Conservation (phyloP, 176 grass and related monocot genomes). For the Oryza meyeriana region DNA sequence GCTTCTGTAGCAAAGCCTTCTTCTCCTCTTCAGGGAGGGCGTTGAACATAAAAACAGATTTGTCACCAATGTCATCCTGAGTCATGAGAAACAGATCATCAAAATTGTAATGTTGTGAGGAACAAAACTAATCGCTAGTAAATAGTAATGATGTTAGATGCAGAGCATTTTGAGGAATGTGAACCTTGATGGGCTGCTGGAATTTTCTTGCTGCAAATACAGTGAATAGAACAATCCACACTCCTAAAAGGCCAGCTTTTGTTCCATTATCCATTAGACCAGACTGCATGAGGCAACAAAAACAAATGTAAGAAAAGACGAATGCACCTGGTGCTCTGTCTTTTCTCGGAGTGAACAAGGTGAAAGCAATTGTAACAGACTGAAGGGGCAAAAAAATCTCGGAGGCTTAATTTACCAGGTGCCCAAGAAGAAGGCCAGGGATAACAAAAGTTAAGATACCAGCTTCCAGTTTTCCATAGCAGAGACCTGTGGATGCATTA, state of each 20-base stretch:
- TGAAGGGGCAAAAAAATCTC: not conserved
- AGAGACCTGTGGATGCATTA: constrained; percentile 50
- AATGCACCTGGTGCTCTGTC: too few relatives aligned
- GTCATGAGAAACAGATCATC: not conserved
- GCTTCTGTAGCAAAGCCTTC: constrained; percentile 74
- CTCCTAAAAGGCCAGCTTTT: constrained; percentile 57
- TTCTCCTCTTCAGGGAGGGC: constrained; percentile 80
- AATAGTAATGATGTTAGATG: not conserved
- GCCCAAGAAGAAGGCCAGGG: constrained; percentile 83
- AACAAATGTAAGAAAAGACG: constrained; percentile 2
- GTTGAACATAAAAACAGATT: constrained; percentile 95
- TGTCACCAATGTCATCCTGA: constrained; percentile 87
- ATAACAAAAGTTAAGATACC: constrained; percentile 89
- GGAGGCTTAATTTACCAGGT: constrained; percentile 52
- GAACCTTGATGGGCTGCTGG: constrained; percentile 92
- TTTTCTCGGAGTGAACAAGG: not conserved
- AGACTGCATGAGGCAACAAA: constrained; percentile 31
- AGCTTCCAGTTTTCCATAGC: constrained; percentile 90
- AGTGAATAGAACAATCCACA: constrained; percentile 79
- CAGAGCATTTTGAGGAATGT: not conserved
- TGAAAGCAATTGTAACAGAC: not conserved
- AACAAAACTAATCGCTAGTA: not conserved
- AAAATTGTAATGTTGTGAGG: not conserved
- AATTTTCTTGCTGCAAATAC: constrained; percentile 81
- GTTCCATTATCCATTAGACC: constrained; percentile 66